phyloP scores from a whole-genome alignment of 805 yeast genomes.

The Saturnispora bothae region DNA sequence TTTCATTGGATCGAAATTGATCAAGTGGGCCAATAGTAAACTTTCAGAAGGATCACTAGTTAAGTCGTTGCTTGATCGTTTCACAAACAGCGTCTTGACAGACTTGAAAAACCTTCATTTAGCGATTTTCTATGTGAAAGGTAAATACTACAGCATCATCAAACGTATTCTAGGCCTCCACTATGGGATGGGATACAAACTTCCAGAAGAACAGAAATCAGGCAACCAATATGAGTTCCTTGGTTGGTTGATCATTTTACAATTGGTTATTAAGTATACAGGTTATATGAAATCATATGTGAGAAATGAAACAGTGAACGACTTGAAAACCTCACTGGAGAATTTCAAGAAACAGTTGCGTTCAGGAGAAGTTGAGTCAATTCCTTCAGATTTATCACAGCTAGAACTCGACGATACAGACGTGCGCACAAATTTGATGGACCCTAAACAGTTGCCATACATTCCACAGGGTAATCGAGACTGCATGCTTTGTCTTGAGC shows the following conservation, averaged over 20 bases:
- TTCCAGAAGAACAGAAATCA: constrained; percentile 26
- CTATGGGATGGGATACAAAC: constrained; percentile 62
- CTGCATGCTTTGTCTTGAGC: constrained; percentile 77
- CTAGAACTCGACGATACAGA: constrained; percentile 4
- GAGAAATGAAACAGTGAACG: background rate
- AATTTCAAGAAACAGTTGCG: background rate
- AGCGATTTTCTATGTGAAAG: constrained; percentile 74
- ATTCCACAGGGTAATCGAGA: constrained; percentile 60
- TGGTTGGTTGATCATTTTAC: constrained; percentile 52
- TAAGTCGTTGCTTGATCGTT: constrained; percentile 12
- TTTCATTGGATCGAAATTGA: constrained; percentile 30
- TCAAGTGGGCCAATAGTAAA: constrained; percentile 8
- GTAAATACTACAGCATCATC: constrained; percentile 68
- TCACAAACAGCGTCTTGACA: constrained; percentile 36
- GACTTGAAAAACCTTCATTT: constrained; percentile 61
- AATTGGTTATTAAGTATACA: constrained; percentile 36
- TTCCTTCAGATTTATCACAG: background rate
- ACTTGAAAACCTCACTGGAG: background rate
- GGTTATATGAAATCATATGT: background rate
- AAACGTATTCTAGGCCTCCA: constrained; percentile 73
- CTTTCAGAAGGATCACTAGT: background rate
- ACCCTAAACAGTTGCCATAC: constrained; percentile 49
- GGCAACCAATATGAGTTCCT: constrained; percentile 55
- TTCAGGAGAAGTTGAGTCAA: background rate
- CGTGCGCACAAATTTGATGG: constrained; percentile 40